Base-by-base conservation (phyloP, 2,329 filamentous ascomycete species). In the Arthrinium phaeospermum region DNA sequence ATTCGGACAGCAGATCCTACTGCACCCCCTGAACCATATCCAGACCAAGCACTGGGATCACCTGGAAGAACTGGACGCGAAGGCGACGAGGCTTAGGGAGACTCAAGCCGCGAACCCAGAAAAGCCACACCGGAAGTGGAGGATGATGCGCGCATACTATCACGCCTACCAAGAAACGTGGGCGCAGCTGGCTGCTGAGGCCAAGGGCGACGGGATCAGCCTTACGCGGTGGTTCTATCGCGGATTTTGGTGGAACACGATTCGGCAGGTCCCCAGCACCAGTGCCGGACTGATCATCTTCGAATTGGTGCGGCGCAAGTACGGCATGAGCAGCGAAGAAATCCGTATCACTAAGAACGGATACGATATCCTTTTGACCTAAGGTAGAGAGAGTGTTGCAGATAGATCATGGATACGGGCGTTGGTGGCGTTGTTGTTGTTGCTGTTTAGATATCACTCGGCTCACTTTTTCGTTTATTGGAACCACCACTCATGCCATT, bases 221-320 rank as follows among this genome's bases (percentile, higher is more conserved):
- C 85, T 92, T 80, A 79, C 86, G 30, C 85, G 83, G 19, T 95
- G 92, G 88, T 81, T 95, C 7, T 95, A 93, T 78, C 85, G 89
- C 6, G 92, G 91, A 16, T 94, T 95, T 79, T 90, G 92, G 86
- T 89, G 89, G 88, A 91, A 88, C 71, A 93, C 93, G 0, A 87
- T 94, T 70, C 85, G 91, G 6, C 92, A 94, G 81, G 91, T 94
- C 1, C 93, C 93, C 0, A 93, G 92, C 79, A 95, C 93, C 1
- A 93, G 91, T 73, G 93, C 93, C 0, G 93, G 92, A 0, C 80
- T 95, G 73, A 93, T 95, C 75, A 93, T 94, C 27, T 95, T 95
- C 79, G 93, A 95, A 82, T 79, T 95, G 64, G 90, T 94, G 49
- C 85, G 93, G 72, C 85, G 92, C 47, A 94, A 93, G 81, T 95